phyloP scores from a whole-genome alignment of 176 grass and related monocot species.

The Chrysopogon serrulatus region DNA sequence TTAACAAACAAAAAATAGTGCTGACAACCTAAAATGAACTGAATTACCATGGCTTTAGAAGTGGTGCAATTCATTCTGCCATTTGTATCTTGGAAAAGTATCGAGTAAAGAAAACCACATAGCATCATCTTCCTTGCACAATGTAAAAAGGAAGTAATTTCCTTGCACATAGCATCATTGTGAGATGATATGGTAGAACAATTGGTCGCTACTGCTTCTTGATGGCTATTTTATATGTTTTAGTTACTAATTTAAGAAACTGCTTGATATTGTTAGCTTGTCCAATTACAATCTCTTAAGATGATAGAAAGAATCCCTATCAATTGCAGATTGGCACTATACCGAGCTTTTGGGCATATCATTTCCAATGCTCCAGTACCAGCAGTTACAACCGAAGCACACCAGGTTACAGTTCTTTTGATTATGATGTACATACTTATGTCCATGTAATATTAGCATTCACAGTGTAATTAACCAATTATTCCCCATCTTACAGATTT shows the following conservation, averaged over 20 bases:
- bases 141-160: not conserved
- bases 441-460: not conserved
- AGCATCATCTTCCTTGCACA: not conserved
- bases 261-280: not conserved
- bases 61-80: not conserved
- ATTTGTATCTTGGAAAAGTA: not conserved
- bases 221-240: slow-evolving; percentile 20
- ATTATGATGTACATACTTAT: slow-evolving; percentile 2
- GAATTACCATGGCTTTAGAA: not conserved
- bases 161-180: slow-evolving; percentile 3
- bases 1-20: not conserved
- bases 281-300: not conserved
- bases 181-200: not conserved
- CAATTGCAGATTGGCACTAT: slow-evolving; percentile 52
- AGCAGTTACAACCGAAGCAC: slow-evolving; percentile 77
- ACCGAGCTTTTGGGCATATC: slow-evolving; percentile 81
- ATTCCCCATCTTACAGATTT: slow-evolving; percentile 41
- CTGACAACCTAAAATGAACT: not conserved
- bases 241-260: not conserved
- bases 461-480: not conserved
- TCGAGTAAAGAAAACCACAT: not conserved
- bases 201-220: not conserved
- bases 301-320: slow-evolving; percentile 8
- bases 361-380: slow-evolving; percentile 82
- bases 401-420: slow-evolving; percentile 51